These are phyloP conservation scores for Perkinsus olseni DNA, from an alignment of 169 alveolate genomes.

Conservation along the genomic window DNA sequence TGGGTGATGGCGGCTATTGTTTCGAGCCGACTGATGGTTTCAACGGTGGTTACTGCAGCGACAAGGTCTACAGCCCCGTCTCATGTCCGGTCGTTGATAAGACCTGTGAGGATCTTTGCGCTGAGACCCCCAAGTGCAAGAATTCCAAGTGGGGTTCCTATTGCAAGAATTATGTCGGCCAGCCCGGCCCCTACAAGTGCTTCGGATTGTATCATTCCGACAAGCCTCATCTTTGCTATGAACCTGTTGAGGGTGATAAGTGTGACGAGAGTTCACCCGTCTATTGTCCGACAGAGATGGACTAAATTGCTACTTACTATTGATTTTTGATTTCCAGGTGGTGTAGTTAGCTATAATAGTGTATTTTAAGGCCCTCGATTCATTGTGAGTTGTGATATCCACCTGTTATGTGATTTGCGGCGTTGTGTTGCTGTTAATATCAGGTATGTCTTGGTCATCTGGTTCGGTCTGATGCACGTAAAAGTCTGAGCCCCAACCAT, in stretches of 20 bases:
- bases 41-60: background rate
- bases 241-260: background rate
- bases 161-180: background rate
- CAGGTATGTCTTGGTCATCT: background rate
- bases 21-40: background rate
- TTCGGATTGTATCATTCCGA: background rate
- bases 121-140: background rate
- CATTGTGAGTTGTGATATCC: too few species aligned
- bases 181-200: background rate
- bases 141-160: background rate
- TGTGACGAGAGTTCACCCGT: background rate
- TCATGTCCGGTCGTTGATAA: background rate
- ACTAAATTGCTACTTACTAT: background rate
- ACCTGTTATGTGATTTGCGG: too few species aligned
- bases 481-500: too few species aligned
- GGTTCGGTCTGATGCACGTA: too few species aligned
- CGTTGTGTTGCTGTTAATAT: background rate
- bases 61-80: background rate
- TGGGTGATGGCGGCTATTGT: background rate
- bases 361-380: too few species aligned
- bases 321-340: too few species aligned
- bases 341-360: too few species aligned
- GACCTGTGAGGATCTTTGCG: background rate
- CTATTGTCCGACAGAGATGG: background rate
- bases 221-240: background rate